Evolutionary conservation across 176 grass and related monocot species (phyloP).

Genomic region (Pontederia crassipes): DNA sequence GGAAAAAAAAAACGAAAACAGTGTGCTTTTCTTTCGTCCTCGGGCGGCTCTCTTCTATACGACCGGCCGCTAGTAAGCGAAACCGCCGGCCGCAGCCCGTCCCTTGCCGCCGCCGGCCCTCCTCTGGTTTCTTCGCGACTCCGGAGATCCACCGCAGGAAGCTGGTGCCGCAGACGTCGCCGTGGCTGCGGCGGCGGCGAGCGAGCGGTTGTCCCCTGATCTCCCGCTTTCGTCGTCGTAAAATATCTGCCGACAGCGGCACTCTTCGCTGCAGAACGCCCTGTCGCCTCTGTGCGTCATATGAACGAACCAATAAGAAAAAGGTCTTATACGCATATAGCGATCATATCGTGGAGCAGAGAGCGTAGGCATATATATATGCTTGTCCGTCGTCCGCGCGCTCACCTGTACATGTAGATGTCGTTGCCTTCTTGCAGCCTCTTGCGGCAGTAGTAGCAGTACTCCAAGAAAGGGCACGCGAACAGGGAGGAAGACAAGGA

Average conservation of each 20-base stretch:
- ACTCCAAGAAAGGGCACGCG: constrained; percentile 23
- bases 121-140: neutral
- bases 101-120: neutral
- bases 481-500: neutral
- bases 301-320: neutral
- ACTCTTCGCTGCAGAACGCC: constrained; percentile 12
- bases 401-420: constrained; percentile 51
- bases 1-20: too few species aligned
- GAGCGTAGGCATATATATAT: too few species aligned
- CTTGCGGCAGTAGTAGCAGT: constrained; percentile 32
- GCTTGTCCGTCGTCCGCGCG: too few species aligned
- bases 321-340: neutral
- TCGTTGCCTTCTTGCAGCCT: constrained; percentile 27
- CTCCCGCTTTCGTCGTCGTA: constrained; percentile 25
- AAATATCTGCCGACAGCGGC: constrained; percentile 22
- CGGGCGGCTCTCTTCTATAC: too few species aligned
- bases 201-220: constrained; percentile 6
- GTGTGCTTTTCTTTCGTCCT: too few species aligned
- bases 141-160: neutral
- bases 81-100: neutral
- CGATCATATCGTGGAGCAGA: neutral
- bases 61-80: neutral
- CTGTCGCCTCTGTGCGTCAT: constrained; percentile 12
- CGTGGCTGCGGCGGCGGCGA: neutral
- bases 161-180: neutral